Conservation (phyloP, 2,329 filamentous ascomycete species). For the Fusarium nisikadoi region DNA sequence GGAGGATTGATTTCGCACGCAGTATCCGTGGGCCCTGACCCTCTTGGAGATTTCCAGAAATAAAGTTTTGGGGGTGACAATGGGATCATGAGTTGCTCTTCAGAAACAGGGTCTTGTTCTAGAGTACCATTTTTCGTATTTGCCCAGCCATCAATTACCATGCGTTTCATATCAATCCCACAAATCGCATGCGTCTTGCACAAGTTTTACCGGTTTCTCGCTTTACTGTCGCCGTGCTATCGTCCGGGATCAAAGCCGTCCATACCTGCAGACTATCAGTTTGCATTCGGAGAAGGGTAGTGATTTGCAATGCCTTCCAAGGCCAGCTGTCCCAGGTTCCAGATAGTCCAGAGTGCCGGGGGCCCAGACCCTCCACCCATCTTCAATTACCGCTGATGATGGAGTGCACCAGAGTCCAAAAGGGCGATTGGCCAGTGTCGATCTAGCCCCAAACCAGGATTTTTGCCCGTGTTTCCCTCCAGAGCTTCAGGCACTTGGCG, state of each 20-base stretch:
- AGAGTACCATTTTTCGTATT: slow-evolving; percentile 14
- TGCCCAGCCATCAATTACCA: not conserved
- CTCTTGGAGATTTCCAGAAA: slow-evolving; percentile 17
- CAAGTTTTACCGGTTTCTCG: slow-evolving; percentile 15
- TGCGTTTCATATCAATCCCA: slow-evolving; percentile 15
- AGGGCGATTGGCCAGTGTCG: slow-evolving; percentile 16
- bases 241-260: slow-evolving; percentile 8
- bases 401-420: not conserved
- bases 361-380: not conserved
- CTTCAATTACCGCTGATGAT: slow-evolving; percentile 24
- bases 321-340: slow-evolving; percentile 4
- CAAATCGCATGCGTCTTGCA: slow-evolving; percentile 3
- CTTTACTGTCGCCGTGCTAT: slow-evolving; percentile 17
- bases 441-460: slow-evolving; percentile 38
- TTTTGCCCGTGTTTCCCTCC: slow-evolving; percentile 13
- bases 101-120: slow-evolving; percentile 27
- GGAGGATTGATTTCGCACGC: not conserved
- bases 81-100: slow-evolving; percentile 2
- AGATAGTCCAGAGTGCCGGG: not conserved
- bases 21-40: not conserved
- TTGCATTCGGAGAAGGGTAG: not conserved
- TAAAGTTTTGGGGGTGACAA: slow-evolving; percentile 23
- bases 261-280: not conserved
- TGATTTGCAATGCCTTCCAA: slow-evolving; percentile 12
- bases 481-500: slow-evolving; percentile 39